A percentile compares a stretch with the other conserved stretches of the same genome.
phyloP scores from a whole-genome alignment of 176 grass and related monocot genomes.

The Triticum aestivum region IWGSC_CS_RefSeq_v2.1 NC_057794.1:373630029-373630528 shows the following conservation, averaged over 20 bases:
- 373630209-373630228: background rate
- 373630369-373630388: constrained; percentile 74
- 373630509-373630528: constrained; percentile 40
- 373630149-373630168: constrained; percentile 65
- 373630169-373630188: constrained; percentile 25
- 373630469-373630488: constrained; percentile 55
- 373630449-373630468: constrained; percentile 48
- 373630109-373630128: constrained; percentile 46
- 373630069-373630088: background rate
- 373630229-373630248: background rate
- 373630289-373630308: constrained; percentile 85
- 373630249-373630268: constrained; percentile 65
- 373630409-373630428: background rate
- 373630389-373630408: constrained; percentile 1
- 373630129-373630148: constrained; percentile 71
- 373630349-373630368: constrained; percentile 79
- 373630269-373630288: constrained; percentile 65
- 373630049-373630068: background rate
- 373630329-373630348: constrained; percentile 64
- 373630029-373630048: background rate
- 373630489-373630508: constrained; percentile 74
- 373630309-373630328: constrained; percentile 63
- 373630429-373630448: background rate
- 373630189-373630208: background rate
- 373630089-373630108: background rate